Conservation (phyloP, 305 asterid genomes). For the Striga hermonthica region DNA sequence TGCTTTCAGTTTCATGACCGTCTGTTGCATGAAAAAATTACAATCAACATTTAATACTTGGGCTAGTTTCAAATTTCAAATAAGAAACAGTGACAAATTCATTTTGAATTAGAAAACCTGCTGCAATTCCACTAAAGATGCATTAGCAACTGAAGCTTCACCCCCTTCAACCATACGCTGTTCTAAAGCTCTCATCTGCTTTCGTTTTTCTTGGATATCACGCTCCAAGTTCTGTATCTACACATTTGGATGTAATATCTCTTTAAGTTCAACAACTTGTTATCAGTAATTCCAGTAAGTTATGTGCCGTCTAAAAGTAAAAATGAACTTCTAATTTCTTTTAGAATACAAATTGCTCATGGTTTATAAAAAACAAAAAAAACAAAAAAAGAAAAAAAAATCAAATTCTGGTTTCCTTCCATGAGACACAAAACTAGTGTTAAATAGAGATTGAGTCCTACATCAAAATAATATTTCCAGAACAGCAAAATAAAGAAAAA, state of each 20-base stretch:
- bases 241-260: slow-evolving; percentile 15
- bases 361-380: neutral
- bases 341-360: neutral
- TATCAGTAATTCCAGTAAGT: slow-evolving; percentile 25
- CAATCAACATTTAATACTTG: slow-evolving; percentile 24
- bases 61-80: slow-evolving; percentile 22
- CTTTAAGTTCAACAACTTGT: slow-evolving; percentile 25
- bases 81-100: slow-evolving; percentile 10
- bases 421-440: slow-evolving; percentile 9
- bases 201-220: slow-evolving; percentile 85
- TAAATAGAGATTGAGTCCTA: slow-evolving; percentile 16
- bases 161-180: slow-evolving; percentile 81
- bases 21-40: slow-evolving; percentile 47
- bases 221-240: slow-evolving; percentile 86
- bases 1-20: slow-evolving; percentile 67
- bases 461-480: neutral
- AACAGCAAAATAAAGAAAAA: too few species aligned
- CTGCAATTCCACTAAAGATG: slow-evolving; percentile 86
- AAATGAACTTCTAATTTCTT: slow-evolving; percentile 5
- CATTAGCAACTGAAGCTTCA: slow-evolving; percentile 80
- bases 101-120: slow-evolving; percentile 50
- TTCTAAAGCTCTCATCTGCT: slow-evolving; percentile 79
- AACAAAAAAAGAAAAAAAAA: neutral
- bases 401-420: slow-evolving; percentile 1
- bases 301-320: slow-evolving; percentile 14